Conservation (phyloP, 1,284 basidiomycete species). For the Polyporus tsugae region DNA sequence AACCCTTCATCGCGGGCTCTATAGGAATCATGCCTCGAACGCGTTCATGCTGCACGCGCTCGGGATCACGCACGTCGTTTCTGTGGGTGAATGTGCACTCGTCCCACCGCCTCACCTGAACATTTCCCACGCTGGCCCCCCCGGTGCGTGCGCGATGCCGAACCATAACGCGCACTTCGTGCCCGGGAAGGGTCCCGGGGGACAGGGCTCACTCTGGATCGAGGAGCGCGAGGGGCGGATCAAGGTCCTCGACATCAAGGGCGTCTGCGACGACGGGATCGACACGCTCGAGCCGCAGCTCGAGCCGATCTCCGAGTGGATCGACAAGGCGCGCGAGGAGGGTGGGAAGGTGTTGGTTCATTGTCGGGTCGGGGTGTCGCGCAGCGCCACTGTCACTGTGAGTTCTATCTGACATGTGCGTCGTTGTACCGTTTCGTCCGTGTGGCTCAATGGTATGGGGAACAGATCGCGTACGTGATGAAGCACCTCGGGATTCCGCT, state of each 20-base stretch:
- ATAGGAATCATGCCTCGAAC: constrained; percentile 91
- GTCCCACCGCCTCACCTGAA: constrained; percentile 65
- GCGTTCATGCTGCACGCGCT: constrained; percentile 95
- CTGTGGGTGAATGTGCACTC: constrained; percentile 93
- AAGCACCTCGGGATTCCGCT: constrained; percentile 88
- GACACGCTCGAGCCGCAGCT: constrained; percentile 92
- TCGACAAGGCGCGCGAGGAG: constrained; percentile 82
- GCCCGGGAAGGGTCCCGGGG: constrained; percentile 55
- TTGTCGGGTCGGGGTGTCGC: constrained; percentile 93
- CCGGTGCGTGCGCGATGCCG: constrained; percentile 34
- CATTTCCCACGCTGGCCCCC: constrained; percentile 18
- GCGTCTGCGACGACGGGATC: constrained; percentile 94
- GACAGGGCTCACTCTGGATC: constrained; percentile 83
- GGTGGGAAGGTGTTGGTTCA: constrained; percentile 95
- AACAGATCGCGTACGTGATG: constrained; percentile 96
- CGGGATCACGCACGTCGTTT: constrained; percentile 98
- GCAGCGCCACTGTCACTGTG: constrained; percentile 92
- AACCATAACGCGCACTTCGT: constrained; percentile 48
- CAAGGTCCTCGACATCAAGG: constrained; percentile 89
- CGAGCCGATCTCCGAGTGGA: constrained; percentile 90
- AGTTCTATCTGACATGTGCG: constrained; percentile 41
- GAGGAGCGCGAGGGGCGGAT: constrained; percentile 90
- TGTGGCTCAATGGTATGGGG: background rate
- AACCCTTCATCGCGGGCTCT: background rate
- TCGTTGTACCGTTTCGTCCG: no score